A percentile compares a stretch with the other conserved stretches of the same genome.
Evolutionary conservation across 2,329 filamentous ascomycete genomes (phyloP).

Genomic region (Venturia oleaginea): DNA sequence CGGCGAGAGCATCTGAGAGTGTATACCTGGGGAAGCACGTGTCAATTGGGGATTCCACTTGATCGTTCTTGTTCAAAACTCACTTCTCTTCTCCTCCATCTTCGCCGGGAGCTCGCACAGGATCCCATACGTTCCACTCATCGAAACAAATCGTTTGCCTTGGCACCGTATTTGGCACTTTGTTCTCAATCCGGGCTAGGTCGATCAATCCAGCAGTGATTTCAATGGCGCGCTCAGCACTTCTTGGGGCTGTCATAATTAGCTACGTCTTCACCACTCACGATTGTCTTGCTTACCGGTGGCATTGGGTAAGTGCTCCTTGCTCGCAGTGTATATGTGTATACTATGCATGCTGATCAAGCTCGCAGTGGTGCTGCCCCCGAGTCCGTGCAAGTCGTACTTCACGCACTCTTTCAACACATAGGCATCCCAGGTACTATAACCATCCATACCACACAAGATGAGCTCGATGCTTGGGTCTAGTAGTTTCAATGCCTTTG

Average conservation of each 20-base stretch:
- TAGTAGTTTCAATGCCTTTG: constrained; percentile 61
- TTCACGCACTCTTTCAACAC: constrained; percentile 61
- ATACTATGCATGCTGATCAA: constrained; percentile 75
- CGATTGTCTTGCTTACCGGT: constrained; percentile 19
- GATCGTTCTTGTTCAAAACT: not conserved
- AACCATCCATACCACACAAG: constrained; percentile 64
- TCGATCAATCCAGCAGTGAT: constrained; percentile 61
- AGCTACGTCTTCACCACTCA: constrained; percentile 28
- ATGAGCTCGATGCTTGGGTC: constrained; percentile 63
- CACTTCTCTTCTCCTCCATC: constrained; percentile 61
- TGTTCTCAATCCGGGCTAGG: constrained; percentile 61
- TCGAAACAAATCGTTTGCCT: constrained; percentile 69
- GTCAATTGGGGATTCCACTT: not conserved
- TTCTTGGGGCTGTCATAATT: constrained; percentile 53
- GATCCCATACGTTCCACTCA: constrained; percentile 81
- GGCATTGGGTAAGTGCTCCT: constrained; percentile 30
- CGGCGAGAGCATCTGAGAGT: constrained; percentile 66
- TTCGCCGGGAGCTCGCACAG: constrained; percentile 59
- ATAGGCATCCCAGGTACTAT: constrained; percentile 62
- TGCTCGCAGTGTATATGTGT: constrained; percentile 63
- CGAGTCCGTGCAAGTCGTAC: constrained; percentile 41
- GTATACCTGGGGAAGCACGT: constrained; percentile 39
- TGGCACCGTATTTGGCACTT: constrained; percentile 49
- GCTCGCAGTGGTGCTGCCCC: constrained; percentile 34
- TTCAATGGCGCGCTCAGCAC: constrained; percentile 65